These are phyloP conservation scores for Phanerochaete carnosa DNA, from an alignment of 768 basidiomycete species.

Conservation along the genomic window DNA sequence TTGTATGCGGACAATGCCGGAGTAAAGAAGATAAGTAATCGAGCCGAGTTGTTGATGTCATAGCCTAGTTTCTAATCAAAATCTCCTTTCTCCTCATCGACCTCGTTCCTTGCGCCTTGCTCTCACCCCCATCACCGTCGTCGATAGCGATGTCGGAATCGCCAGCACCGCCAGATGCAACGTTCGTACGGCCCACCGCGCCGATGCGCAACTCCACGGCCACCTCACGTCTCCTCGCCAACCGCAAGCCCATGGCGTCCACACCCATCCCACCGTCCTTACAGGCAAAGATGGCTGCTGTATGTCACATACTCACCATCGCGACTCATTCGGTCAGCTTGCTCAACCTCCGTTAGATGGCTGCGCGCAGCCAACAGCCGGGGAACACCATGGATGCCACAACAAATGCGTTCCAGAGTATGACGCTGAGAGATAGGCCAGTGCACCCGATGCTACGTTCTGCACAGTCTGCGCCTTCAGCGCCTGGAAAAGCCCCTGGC, in stretches of 20 bases:
- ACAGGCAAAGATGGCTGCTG: constrained; percentile 92
- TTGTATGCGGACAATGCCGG: constrained; percentile 6
- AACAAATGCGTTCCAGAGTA: constrained; percentile 36
- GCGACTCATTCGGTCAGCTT: neutral
- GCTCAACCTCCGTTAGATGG: constrained; percentile 34
- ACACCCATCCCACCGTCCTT: constrained; percentile 85
- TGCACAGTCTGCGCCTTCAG: constrained; percentile 28
- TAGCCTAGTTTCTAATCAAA: constrained; percentile 14
- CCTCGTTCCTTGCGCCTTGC: constrained; percentile 4
- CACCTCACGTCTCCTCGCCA: constrained; percentile 37
- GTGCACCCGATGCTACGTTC: constrained; percentile 18
- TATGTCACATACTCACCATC: constrained; percentile 33
- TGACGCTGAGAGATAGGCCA: constrained; percentile 24
- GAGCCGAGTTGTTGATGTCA: constrained; percentile 12
- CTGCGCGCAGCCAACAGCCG: constrained; percentile 33
- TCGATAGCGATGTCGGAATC: constrained; percentile 18
- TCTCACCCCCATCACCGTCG: constrained; percentile 6
- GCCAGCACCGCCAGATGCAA: constrained; percentile 16
- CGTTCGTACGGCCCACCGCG: constrained; percentile 14
- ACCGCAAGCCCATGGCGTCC: constrained; percentile 36
- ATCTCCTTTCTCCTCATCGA: constrained; percentile 16
- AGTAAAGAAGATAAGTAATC: neutral
- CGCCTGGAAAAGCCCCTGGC: constrained; percentile 20
- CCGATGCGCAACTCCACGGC: constrained; percentile 14
- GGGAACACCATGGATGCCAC: constrained; percentile 34